phyloP scores from a whole-genome alignment of 1,284 basidiomycete species.

The Puccinia novopanici region DNA sequence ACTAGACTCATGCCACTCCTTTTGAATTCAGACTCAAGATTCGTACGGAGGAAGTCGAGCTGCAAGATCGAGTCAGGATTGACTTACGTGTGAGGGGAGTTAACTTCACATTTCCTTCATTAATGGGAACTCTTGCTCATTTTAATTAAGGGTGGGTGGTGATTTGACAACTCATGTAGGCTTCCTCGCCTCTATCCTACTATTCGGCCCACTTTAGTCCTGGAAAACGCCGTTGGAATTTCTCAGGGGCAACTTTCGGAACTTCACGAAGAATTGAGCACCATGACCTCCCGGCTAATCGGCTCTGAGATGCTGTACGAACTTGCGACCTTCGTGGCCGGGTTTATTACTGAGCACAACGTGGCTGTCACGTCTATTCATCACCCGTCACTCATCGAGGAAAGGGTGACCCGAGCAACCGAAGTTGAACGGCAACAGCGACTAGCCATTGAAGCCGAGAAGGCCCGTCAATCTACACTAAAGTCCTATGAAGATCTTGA shows the following conservation, averaged over 20 bases:
- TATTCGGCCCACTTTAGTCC: conserved; percentile 33
- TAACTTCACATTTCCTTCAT: neutral
- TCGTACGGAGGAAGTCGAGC: conserved; percentile 45
- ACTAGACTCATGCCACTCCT: conserved; percentile 37
- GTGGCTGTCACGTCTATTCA: neutral
- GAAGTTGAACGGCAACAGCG: conserved; percentile 40
- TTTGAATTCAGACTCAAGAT: conserved; percentile 41
- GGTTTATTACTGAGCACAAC: conserved; percentile 44
- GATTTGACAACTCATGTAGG: neutral
- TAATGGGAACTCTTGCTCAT: neutral
- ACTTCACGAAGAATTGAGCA: conserved; percentile 51
- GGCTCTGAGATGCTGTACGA: conserved; percentile 60
- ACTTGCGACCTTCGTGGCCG: conserved; percentile 53
- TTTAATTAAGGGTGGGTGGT: neutral
- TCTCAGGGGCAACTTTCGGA: conserved; percentile 9
- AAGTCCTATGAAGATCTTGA: conserved; percentile 44
- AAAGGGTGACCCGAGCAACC: conserved; percentile 27
- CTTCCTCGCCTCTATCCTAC: conserved; percentile 40
- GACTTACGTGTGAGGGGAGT: conserved; percentile 41
- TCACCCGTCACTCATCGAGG: conserved; percentile 32
- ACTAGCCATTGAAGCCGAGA: conserved; percentile 38
- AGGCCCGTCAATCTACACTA: conserved; percentile 22
- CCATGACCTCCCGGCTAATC: conserved; percentile 55
- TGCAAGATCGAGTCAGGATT: conserved; percentile 38
- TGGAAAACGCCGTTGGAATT: conserved; percentile 38